Conservation (phyloP, 2,329 filamentous ascomycete species). For the Neofusicoccum cordaticola region DNA sequence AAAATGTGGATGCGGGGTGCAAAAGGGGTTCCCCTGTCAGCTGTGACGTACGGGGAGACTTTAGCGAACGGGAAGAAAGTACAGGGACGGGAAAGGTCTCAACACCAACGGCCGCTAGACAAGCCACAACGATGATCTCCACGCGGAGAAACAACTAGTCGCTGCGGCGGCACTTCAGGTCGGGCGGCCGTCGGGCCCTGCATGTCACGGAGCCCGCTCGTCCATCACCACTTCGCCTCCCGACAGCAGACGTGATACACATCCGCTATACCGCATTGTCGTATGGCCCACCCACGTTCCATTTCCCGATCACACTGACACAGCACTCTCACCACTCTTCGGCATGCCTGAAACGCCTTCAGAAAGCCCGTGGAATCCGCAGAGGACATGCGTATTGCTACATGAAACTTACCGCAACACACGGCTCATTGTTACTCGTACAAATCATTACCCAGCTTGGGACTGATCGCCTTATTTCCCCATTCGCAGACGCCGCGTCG, state of each 20-base stretch:
- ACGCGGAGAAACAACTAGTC: background rate
- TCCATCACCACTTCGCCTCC: background rate
- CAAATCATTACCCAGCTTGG: background rate
- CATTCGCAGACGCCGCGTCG: background rate
- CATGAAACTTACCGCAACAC: background rate
- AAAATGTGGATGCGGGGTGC: background rate
- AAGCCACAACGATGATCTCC: background rate
- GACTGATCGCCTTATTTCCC: background rate
- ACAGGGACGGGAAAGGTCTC: background rate
- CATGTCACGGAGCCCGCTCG: background rate
- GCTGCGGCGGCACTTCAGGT: background rate
- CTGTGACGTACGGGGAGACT: background rate
- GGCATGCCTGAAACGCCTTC: background rate
- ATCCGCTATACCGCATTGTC: background rate
- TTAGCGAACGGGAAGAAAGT: background rate
- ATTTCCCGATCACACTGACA: background rate
- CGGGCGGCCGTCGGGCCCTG: background rate
- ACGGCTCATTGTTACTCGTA: no score
- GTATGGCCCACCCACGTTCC: background rate
- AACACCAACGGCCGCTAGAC: constrained; percentile 7
- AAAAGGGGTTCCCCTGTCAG: constrained; percentile 3
- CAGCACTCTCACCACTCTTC: background rate
- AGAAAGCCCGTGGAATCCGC: background rate
- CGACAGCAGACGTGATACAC: background rate
- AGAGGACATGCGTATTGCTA: background rate